phyloP scores from a whole-genome alignment of 257 asterid species.

The Capsicum baccatum region DNA sequence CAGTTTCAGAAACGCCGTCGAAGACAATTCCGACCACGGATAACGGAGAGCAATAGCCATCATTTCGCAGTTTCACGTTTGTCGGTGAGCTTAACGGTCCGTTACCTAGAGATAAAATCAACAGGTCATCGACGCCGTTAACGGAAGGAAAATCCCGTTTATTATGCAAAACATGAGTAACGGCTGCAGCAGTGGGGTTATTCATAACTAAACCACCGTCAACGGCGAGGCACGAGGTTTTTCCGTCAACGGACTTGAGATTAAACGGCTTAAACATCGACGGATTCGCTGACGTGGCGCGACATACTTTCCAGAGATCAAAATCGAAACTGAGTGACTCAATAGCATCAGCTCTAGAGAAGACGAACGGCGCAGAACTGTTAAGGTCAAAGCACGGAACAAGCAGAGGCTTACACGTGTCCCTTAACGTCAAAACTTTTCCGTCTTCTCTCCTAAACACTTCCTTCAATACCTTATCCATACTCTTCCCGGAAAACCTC shows the following conservation, averaged over 20 bases:
- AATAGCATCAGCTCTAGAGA: constrained; percentile 93
- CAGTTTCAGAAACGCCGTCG: constrained; percentile 92
- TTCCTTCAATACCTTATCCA: constrained; percentile 69
- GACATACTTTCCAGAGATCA: constrained; percentile 92
- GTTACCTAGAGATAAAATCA: constrained; percentile 84
- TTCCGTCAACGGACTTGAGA: constrained; percentile 74
- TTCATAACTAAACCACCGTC: constrained; percentile 98
- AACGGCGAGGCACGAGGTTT: constrained; percentile 75
- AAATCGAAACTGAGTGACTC: constrained; percentile 85
- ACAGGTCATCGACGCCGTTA: constrained; percentile 78
- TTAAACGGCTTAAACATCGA: constrained; percentile 77
- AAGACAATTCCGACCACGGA: constrained; percentile 70
- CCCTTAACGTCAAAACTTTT: constrained; percentile 60
- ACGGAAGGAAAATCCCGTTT: constrained; percentile 89
- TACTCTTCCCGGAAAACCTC: constrained; percentile 62
- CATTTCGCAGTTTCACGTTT: constrained; percentile 46
- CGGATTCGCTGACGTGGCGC: constrained; percentile 91
- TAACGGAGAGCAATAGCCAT: constrained; percentile 63
- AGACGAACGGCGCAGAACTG: constrained; percentile 88
- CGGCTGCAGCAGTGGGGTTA: constrained; percentile 96
- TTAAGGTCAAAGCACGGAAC: constrained; percentile 85
- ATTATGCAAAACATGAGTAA: constrained; percentile 92
- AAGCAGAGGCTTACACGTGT: constrained; percentile 85
- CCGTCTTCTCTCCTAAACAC: constrained; percentile 69
- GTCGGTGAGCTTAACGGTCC: constrained; percentile 57